phyloP scores from a whole-genome alignment of 73 alveolate genomes.

The Paramecium octaurelia region DNA sequence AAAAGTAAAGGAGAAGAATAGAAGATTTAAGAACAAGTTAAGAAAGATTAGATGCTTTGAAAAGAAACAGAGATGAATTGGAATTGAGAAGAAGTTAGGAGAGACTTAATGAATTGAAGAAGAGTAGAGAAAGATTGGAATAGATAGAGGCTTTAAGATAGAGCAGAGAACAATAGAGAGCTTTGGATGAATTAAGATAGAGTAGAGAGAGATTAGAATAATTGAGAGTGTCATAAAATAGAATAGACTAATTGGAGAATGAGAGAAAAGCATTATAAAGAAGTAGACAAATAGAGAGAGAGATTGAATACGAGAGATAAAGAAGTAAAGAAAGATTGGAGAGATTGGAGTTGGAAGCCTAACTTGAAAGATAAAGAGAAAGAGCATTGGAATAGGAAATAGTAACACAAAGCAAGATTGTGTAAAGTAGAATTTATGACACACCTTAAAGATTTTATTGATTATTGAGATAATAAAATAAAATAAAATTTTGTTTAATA shows the following conservation, averaged over 20 bases:
- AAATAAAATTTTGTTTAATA: not conserved
- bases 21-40: slow-evolving; percentile 15
- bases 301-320: not conserved
- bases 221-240: not conserved
- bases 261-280: slow-evolving; percentile 8
- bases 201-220: not conserved
- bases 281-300: slow-evolving; percentile 5
- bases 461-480: not conserved
- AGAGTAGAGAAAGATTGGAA: slow-evolving; percentile 5
- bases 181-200: not conserved
- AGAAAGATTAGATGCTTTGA: slow-evolving; percentile 9
- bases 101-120: not conserved
- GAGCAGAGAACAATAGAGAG: not conserved
- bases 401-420: slow-evolving; percentile 7
- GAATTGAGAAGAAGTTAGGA: slow-evolving; percentile 7
- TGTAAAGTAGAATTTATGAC: not conserved
- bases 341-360: not conserved
- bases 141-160: not conserved
- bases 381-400: slow-evolving; percentile 21
- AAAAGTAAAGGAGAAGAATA: not conserved
- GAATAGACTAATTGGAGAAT: not conserved
- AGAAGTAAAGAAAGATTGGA: slow-evolving; percentile 10
- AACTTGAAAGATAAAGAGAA: not conserved
- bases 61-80: not conserved
- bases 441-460: slow-evolving; percentile 11